Evolutionary conservation across 805 yeast genomes (phyloP), one percentile per base, ranked within the genome.

Genomic region (Wickerhamomyces mucosus): DNA sequence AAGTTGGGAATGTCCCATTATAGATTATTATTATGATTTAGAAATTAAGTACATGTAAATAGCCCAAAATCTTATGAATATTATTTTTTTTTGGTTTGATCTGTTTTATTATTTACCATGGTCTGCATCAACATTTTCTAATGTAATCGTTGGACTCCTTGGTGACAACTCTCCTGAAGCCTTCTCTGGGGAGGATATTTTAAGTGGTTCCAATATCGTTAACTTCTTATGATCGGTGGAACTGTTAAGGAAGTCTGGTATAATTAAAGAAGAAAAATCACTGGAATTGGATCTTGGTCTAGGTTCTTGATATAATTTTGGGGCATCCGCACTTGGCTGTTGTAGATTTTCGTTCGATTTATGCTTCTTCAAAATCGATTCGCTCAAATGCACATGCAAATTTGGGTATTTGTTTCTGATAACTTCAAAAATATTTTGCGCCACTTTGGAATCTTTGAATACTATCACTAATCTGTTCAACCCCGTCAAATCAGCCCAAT

Each of bases 391-490:
- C 15, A 61, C 33, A 31, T 50, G 53, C 11, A 51, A 37, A 6
- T 39, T 36, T 6, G 45, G 37, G 28, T 51, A 36, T 4, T 28
- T 18, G 1, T 27, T 24, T 22, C 37, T 37, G 27, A 62, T 29
- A 19, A 29, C 37, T 3, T 40, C 27, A 36, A 34, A 50, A 4
- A 58, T 43, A 7, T 39, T 20, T 4, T 15, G 5, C 0, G 66
- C 51, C 3, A 45, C 34, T 5, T 26, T 32, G 26, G 51, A 56
- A 23, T 48, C 42, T 23, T 45, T 46, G n/a, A 60, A 37, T 4
- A 58, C 55, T 12, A 61, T 55, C 42, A 53, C 68, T 40, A 52
- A 53, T 41, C 76, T 68, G 47, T 56, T 61, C 35, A 51, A 55
- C 46, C 45, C 72, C 19, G 47, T 53, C 39, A 51, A 55, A 40